phyloP scores from a whole-genome alignment of 1,139 yeast genomes.

The Yueomyces sp. region DNA sequence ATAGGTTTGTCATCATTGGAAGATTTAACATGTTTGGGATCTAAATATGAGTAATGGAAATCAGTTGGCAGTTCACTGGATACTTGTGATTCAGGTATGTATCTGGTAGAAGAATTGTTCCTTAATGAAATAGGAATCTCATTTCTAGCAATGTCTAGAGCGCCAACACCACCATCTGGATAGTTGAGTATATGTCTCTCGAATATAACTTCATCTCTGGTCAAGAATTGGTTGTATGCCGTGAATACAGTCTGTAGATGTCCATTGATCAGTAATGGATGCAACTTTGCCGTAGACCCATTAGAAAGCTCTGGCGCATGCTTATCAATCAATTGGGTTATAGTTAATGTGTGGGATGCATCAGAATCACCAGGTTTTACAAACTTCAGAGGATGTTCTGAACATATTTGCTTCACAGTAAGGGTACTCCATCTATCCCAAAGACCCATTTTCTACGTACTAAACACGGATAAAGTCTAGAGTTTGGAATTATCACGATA shows the following conservation, averaged over 20 bases:
- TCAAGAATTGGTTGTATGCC: slow-evolving; percentile 25
- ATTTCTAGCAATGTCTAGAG: slow-evolving; percentile 44
- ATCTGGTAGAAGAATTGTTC: slow-evolving; percentile 29
- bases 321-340: slow-evolving; percentile 21
- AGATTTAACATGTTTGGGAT: slow-evolving; percentile 22
- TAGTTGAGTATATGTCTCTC: slow-evolving; percentile 41
- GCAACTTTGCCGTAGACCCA: slow-evolving; percentile 34
- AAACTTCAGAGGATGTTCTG: background rate
- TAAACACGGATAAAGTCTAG: no score
- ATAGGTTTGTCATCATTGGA: slow-evolving; percentile 36
- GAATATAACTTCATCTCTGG: slow-evolving; percentile 32
- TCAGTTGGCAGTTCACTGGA: slow-evolving; percentile 9
- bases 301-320: slow-evolving; percentile 31
- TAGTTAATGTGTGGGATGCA: slow-evolving; percentile 6
- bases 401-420: background rate
- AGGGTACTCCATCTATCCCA: background rate
- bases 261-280: slow-evolving; percentile 53
- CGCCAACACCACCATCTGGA: slow-evolving; percentile 42
- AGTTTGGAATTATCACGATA: no score
- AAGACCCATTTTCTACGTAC: no score
- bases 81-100: slow-evolving; percentile 13
- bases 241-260: slow-evolving; percentile 56
- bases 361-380: slow-evolving; percentile 1
- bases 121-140: slow-evolving; percentile 29
- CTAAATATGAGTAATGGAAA: slow-evolving; percentile 11